phyloP scores from a whole-genome alignment of 1,139 yeast genomes.

The Pneumocystis sp. region DNA sequence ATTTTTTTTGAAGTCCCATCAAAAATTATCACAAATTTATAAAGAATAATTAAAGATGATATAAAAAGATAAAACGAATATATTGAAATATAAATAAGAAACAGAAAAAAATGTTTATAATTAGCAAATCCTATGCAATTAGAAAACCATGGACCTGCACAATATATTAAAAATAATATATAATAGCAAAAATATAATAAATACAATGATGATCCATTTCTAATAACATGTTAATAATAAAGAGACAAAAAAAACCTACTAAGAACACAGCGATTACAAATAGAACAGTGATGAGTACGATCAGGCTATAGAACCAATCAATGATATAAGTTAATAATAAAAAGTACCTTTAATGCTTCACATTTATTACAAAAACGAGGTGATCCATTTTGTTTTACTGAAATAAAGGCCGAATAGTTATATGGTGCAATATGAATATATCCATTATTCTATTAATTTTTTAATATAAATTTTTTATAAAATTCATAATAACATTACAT shows the following conservation, averaged over 20 bases:
- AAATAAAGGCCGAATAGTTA: conserved; percentile 3
- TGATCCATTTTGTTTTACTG: conserved; percentile 10
- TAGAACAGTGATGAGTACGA: conserved; percentile 11
- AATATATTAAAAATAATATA: not conserved
- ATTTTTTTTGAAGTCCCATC: not conserved
- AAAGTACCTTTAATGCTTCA: conserved; percentile 1
- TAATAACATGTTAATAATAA: not conserved
- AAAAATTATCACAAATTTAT: not conserved
- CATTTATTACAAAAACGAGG: conserved; percentile 12
- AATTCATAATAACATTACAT: not conserved
- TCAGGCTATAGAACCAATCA: conserved; percentile 4
- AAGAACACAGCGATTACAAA: conserved; percentile 8
- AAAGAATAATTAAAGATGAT: conserved; percentile 8
- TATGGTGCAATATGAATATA: not conserved
- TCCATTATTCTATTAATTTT: not conserved
- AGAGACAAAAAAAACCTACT: not conserved
- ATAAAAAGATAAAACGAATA: conserved; percentile 33
- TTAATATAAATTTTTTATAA: not conserved
- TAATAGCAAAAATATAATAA: not conserved
- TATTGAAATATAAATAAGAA: conserved; percentile 41
- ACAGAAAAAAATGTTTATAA: conserved; percentile 67
- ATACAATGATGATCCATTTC: conserved; percentile 8
- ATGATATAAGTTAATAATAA: not conserved
- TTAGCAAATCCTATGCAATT: conserved; percentile 72
- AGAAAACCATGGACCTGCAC: conserved; percentile 67